Base-by-base conservation (phyloP, 768 basidiomycete genomes). In the Botryobasidium botryosum region DNA sequence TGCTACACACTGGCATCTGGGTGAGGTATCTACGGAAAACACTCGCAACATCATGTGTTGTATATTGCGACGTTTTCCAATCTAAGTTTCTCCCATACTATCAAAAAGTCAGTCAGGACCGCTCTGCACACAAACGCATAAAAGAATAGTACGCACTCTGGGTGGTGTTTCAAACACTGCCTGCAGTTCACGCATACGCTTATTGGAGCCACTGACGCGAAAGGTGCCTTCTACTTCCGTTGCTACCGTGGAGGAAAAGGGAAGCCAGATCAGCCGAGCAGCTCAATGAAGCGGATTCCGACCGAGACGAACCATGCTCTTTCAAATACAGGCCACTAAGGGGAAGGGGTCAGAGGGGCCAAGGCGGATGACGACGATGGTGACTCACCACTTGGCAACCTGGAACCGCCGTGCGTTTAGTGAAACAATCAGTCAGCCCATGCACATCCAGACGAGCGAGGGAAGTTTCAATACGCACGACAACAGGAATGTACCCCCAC, bases 11-110 rank as follows among this genome's bases (percentile, higher is more conserved):
- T 26, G 94, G 90, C 82, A 97, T 87, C 57, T 84, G 82, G 1
- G 91, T 97, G 40, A 99, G 74, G 61, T 87, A 99, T 65, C 92
- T 67, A 48, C 92, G 73, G 57, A 97, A 88, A 44, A 99, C 88
- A 53, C 85, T 94, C 17, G 92, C 92, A 41, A 94, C 88, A 58
- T 99, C 92, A 59, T 99, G 92, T 12, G 87, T 74, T n/a, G 81
- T 92, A 59, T 80, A 96, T 17, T 71, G 67, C 55, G 83, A 78
- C 48, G 73, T 65, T 56, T 77, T 79, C 90, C 92, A 96, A 53
- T 94, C 82, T 33, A 99, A 65, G 43, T 76, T 72, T 62, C 94
- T 96, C 48, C 92, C 92, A 53, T 86, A 99, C 90, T 92, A 55
- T 43, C 13, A 20, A 23, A 21, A 35, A 47, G 29, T 40, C 32